Evolutionary conservation across 345 rosid species (phyloP), one percentile per base, ranked within the genome.

Genomic region (Salix purpurea): DNA sequence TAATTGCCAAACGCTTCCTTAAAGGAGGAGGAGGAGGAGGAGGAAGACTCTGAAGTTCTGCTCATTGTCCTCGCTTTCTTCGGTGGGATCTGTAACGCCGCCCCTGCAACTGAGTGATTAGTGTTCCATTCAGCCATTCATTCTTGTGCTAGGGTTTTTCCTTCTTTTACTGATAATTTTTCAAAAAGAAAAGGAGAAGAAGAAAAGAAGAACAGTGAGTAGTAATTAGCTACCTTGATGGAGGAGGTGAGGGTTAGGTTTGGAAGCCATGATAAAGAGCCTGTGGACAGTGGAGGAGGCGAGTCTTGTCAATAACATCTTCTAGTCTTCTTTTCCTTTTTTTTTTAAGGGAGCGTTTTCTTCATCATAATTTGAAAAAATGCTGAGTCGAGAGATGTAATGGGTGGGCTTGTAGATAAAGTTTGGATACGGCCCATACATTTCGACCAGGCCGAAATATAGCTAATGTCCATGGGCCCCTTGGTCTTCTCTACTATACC

Each of bases 1-100:
- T 91, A 85, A 1, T 74, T 61, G 65, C 86, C 73, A 76, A 93
- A 93, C 6, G 91, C 80, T 42, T 79, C 92, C 81, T 78, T 90
- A 65, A 91, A 81, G 26, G 77, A 34, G 71, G 91, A 83, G 2
- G 54, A 81, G 6, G 54, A 81, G 9, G 30, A 28, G 30, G 30
- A 28, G 30, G 78, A 61, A 67, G 91, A 83, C 66, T 8, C 66
- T 11, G 66, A 11, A 28, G 28, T 37, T 36, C 89, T 84, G 81
- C 68, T 76, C 90, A 87, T 86, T 11, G 87, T 81, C 71, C 87
- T 82, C 16, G 89, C 82, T 74, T 40, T 86, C 83, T 88, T 85
- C 19, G 84, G 60, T 23, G 87, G 52, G 71, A 80, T 82, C 78
- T 84, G 87, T 39, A 76, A 52, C 1, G 83, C 65, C n/a, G 77